These are phyloP conservation scores for Chenopodium formosanum DNA, from an alignment of 148 eudicot genomes.

Conservation along the genomic window DNA sequence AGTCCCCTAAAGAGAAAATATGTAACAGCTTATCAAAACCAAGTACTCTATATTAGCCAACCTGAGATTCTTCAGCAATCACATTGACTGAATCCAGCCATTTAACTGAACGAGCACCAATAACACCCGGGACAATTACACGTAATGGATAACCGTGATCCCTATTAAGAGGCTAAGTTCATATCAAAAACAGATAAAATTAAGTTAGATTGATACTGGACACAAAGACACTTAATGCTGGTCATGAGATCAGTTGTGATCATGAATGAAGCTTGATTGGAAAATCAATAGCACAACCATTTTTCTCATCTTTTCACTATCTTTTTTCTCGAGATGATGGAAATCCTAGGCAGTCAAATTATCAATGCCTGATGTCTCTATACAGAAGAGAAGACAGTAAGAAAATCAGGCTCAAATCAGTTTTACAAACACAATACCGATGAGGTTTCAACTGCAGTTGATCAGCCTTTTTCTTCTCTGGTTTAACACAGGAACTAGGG, in stretches of 20 bases:
- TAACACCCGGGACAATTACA: conserved; percentile 89
- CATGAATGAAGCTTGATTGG: neutral
- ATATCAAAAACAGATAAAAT: conserved; percentile 21
- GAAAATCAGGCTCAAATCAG: neutral
- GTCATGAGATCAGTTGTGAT: neutral
- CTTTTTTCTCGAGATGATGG: neutral
- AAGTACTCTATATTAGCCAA: conserved; percentile 20
- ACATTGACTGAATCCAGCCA: conserved; percentile 88
- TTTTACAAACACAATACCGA: neutral
- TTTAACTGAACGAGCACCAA: conserved; percentile 98
- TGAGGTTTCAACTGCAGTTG: neutral
- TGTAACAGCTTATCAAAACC: neutral
- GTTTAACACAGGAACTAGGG: neutral
- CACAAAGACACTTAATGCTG: neutral
- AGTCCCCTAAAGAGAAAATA: neutral
- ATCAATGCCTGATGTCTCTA: neutral
- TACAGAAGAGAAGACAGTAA: neutral
- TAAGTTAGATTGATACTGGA: conserved; percentile 11
- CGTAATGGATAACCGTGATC: conserved; percentile 98
- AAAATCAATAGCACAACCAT: neutral
- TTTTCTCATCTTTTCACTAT: neutral
- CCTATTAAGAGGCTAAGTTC: conserved; percentile 70
- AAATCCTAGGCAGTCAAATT: neutral
- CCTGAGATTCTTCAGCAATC: conserved; percentile 88
- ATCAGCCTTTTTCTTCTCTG: neutral